Conservation (phyloP, 1,284 basidiomycete species). For the Schizopora paradoxa region DNA sequence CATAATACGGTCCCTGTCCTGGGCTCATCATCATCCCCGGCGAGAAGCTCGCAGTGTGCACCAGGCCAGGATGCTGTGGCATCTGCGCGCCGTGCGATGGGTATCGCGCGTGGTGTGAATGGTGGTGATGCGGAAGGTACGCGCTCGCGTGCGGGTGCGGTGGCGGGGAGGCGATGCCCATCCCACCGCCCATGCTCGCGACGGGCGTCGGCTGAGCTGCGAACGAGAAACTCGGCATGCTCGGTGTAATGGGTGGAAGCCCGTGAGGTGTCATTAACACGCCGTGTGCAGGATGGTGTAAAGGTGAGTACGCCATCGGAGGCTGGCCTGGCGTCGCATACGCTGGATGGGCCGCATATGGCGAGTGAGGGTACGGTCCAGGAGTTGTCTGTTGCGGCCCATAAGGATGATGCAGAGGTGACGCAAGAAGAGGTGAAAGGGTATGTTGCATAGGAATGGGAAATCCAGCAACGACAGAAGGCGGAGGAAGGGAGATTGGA, state of each 20-base stretch:
- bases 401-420: slow-evolving; percentile 10
- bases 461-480: slow-evolving; percentile 39
- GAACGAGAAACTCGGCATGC: slow-evolving; percentile 75
- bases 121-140: slow-evolving; percentile 21
- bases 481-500: slow-evolving; percentile 63
- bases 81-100: slow-evolving; percentile 12
- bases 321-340: slow-evolving; percentile 28
- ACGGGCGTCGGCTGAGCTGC: slow-evolving; percentile 38
- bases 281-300: slow-evolving; percentile 25
- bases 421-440: slow-evolving; percentile 14
- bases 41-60: slow-evolving; percentile 49
- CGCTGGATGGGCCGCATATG: slow-evolving; percentile 31
- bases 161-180: slow-evolving; percentile 15
- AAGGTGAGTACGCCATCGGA: slow-evolving; percentile 20
- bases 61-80: slow-evolving; percentile 26
- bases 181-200: slow-evolving; percentile 8
- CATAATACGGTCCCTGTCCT: slow-evolving; percentile 65
- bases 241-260: slow-evolving; percentile 70
- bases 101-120: slow-evolving; percentile 19
- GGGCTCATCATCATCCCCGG: slow-evolving; percentile 68
- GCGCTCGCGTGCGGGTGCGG: slow-evolving; percentile 19
- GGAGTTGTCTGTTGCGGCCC: slow-evolving; percentile 7
- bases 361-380: too few relatives aligned
- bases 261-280: slow-evolving; percentile 58
- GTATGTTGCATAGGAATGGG: too few relatives aligned